These are phyloP conservation scores for Neurospora sp. DNA, from an alignment of 495 filamentous ascomycete species.

Conservation along the genomic window DNA sequence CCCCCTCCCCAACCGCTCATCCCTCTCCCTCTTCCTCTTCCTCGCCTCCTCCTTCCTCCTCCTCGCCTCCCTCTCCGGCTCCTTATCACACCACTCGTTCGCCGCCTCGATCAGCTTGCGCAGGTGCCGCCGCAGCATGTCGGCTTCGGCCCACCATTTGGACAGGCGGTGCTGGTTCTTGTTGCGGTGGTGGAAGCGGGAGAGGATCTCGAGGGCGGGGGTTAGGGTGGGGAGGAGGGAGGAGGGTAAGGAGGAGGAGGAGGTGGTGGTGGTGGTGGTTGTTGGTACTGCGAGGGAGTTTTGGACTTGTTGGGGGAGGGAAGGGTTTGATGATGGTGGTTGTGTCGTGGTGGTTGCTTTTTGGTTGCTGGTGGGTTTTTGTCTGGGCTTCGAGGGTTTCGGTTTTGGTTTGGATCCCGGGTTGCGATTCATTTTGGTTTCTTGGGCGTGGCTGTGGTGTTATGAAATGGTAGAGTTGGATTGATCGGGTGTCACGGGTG, in stretches of 20 bases:
- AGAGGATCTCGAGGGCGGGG: slow-evolving; percentile 35
- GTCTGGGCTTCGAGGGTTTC: neutral
- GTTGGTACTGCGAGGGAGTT: neutral
- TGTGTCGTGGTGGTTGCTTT: neutral
- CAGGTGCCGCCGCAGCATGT: slow-evolving; percentile 53
- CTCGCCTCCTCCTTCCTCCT: slow-evolving; percentile 1
- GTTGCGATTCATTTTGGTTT: neutral
- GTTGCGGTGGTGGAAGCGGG: slow-evolving; percentile 65
- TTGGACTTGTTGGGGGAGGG: neutral
- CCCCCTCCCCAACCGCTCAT: neutral
- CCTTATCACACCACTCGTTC: slow-evolving; percentile 7
- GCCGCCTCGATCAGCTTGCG: slow-evolving; percentile 39
- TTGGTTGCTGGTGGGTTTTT: neutral
- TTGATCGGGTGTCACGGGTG: neutral
- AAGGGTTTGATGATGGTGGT: neutral
- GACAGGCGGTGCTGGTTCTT: slow-evolving; percentile 66
- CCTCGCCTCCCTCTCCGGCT: slow-evolving; percentile 1
- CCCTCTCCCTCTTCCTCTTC: slow-evolving; percentile 7
- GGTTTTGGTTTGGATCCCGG: neutral
- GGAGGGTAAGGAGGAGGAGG: neutral
- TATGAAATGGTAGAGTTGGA: neutral
- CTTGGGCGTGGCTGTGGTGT: neutral
- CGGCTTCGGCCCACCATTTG: slow-evolving; percentile 65
- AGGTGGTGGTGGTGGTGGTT: neutral
- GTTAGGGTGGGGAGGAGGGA: slow-evolving; percentile 5